A percentile compares a stretch with the other conserved stretches of the same genome.
phyloP scores from a whole-genome alignment of 768 basidiomycete species.

The Podaxis mareebaensis region DNA sequence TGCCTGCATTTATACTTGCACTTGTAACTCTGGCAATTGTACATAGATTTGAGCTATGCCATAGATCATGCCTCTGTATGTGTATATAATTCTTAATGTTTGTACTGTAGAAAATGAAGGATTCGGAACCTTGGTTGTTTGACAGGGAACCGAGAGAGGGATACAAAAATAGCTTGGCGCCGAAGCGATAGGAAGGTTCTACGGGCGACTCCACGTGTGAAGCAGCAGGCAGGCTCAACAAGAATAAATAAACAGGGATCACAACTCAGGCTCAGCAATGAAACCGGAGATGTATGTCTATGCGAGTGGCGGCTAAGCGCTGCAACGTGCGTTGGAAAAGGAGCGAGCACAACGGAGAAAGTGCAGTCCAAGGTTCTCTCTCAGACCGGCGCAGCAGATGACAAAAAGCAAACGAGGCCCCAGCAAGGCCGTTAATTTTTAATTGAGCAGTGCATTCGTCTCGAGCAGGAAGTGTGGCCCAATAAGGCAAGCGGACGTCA shows the following conservation, averaged over 20 bases:
- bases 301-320: not conserved
- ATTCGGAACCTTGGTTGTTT: not conserved
- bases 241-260: not conserved
- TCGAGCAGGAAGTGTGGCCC: not conserved
- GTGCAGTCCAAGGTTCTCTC: not conserved
- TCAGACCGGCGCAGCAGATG: not conserved
- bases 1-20: not conserved
- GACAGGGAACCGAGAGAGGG: not conserved
- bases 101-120: not conserved
- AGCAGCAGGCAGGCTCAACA: not conserved
- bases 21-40: not conserved
- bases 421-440: not conserved
- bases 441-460: too few relatives aligned
- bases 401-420: not conserved
- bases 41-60: not conserved
- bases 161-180: conserved; percentile 10
- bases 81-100: conserved; percentile 1
- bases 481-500: conserved; percentile 11
- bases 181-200: not conserved
- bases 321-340: conserved; percentile 6
- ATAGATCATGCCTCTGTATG: not conserved
- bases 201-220: conserved; percentile 1
- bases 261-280: not conserved
- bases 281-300: not conserved
- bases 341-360: not conserved